A percentile compares a stretch with the other conserved stretches of the same genome.
phyloP scores from a whole-genome alignment of 208 protist genomes.

The Wallacemonas sp. region DNA sequence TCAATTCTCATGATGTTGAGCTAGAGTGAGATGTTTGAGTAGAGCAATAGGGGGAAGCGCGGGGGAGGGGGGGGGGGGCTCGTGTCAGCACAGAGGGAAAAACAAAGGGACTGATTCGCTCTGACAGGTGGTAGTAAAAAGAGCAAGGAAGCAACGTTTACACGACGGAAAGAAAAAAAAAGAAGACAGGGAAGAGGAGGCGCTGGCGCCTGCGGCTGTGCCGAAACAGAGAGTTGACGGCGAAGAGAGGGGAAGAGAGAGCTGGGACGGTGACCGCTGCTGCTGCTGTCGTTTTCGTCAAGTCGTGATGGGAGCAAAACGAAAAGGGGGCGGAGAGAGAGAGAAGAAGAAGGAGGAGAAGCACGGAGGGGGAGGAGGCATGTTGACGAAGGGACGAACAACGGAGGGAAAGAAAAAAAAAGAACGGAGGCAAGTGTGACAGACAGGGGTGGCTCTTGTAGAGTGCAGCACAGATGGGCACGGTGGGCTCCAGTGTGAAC shows the following conservation, averaged over 20 bases:
- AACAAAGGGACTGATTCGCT: background rate
- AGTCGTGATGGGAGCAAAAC: too few relatives aligned
- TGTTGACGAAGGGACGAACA: background rate
- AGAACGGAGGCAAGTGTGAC: too few relatives aligned
- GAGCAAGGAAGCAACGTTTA: background rate
- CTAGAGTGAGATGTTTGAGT: background rate
- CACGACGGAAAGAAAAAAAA: background rate
- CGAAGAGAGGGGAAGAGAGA: too few relatives aligned
- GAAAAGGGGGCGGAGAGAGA: background rate
- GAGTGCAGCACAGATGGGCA: too few relatives aligned
- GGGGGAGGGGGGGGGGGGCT: too few relatives aligned
- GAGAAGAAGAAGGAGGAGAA: background rate
- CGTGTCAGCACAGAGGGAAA: background rate
- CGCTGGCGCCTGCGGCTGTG: too few relatives aligned
- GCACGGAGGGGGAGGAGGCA: background rate
- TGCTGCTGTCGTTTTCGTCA: too few relatives aligned
- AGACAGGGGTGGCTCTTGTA: too few relatives aligned
- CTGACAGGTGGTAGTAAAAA: background rate
- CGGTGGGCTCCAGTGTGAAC: too few relatives aligned
- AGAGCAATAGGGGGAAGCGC: background rate
- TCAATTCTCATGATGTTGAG: conserved; percentile 93
- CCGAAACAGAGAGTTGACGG: too few relatives aligned
- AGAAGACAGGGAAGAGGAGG: background rate
- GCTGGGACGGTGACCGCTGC: too few relatives aligned
- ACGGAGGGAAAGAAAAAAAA: too few relatives aligned